phyloP scores from a whole-genome alignment of 768 basidiomycete genomes.

The Boletus sp. region DNA sequence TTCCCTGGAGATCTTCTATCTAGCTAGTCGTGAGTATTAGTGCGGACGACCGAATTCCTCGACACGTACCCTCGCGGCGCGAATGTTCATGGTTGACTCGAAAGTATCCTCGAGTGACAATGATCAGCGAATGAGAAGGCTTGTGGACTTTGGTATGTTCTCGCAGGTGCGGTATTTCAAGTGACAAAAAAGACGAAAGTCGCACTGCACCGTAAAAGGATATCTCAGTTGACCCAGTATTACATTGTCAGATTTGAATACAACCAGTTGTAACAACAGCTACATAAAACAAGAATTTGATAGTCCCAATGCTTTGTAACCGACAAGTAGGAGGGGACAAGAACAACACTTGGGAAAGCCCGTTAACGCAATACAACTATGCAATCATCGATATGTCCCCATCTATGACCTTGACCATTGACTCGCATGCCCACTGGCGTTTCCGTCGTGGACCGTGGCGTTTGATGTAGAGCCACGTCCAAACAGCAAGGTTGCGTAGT shows the following conservation, averaged over 20 bases:
- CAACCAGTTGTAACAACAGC: slow-evolving; percentile 27
- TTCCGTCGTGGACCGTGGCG: slow-evolving; percentile 21
- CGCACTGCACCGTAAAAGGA: slow-evolving; percentile 24
- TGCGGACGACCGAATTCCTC: not conserved
- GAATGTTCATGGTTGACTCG: slow-evolving; percentile 28
- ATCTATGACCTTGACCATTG: slow-evolving; percentile 28
- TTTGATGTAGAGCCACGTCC: slow-evolving; percentile 44
- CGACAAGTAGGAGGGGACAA: not conserved
- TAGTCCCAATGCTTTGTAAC: slow-evolving; percentile 13
- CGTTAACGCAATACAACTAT: slow-evolving; percentile 9
- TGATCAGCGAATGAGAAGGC: not conserved
- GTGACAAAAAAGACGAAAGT: not conserved
- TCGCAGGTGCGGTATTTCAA: not conserved
- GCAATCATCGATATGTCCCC: slow-evolving; percentile 1
- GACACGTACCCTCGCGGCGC: slow-evolving; percentile 28
- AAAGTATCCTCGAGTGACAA: not conserved
- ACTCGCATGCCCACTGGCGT: slow-evolving; percentile 20
- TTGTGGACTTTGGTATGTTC: not conserved
- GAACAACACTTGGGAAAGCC: slow-evolving; percentile 5
- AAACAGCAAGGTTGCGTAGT: slow-evolving; percentile 67
- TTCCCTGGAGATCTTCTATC: slow-evolving; percentile 86
- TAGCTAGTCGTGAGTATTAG: slow-evolving; percentile 33
- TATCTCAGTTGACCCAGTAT: slow-evolving; percentile 28
- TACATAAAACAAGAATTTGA: slow-evolving; percentile 10
- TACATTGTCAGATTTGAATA: slow-evolving; percentile 23